Evolutionary conservation across 2,329 filamentous ascomycete genomes (phyloP), one percentile per base, ranked within the genome.

Genomic region (Monosporascus cannonballus): DNA sequence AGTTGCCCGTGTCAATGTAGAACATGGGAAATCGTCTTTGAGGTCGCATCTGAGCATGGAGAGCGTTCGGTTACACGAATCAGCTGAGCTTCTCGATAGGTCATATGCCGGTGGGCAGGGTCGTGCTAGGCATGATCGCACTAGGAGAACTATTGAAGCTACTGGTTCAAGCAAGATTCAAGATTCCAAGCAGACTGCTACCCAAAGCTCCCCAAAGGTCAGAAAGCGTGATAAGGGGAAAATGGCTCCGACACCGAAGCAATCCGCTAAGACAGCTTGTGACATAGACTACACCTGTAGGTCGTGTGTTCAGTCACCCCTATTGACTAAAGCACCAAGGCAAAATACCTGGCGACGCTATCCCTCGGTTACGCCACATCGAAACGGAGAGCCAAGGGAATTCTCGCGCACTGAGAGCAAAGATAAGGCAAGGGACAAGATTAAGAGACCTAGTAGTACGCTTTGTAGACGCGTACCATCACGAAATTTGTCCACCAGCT

Each of bases 311-410:
- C 42, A 66, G 61, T 49, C 63, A 65, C 17, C 64, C 65, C 6
- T 47, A 55, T 47, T 68, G 65, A 64, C 47, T 67, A n/a, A 65
- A 54, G 45, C 53, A 53, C 27, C 67, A 64, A 20, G 55, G 54
- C 24, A 60, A 63, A 55, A 50, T 55, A 57, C 55, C 59, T 51
- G 59, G 59, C 18, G 50, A 62, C 49, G 61, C 61, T 42, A 59
- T 42, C 24, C 56, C 49, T 51, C 57, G 54, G 47, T 54, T 67
- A 17, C 60, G 56, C 6, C 63, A 62, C 49, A 52, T 67, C 30
- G 38, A 59, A 1, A 54, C 54, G 2, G 56, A 49, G 14, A 58
- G 44, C 25, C 54, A 58, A 46, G 54, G 30, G 20, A 52, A 39
- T 20, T 55, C 22, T 54, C 49, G 42, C 47, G 54, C 11, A 45